Evolutionary conservation across 768 basidiomycete genomes (phyloP), one percentile per base, ranked within the genome.

Genomic region (Hydnum rufescens): DNA sequence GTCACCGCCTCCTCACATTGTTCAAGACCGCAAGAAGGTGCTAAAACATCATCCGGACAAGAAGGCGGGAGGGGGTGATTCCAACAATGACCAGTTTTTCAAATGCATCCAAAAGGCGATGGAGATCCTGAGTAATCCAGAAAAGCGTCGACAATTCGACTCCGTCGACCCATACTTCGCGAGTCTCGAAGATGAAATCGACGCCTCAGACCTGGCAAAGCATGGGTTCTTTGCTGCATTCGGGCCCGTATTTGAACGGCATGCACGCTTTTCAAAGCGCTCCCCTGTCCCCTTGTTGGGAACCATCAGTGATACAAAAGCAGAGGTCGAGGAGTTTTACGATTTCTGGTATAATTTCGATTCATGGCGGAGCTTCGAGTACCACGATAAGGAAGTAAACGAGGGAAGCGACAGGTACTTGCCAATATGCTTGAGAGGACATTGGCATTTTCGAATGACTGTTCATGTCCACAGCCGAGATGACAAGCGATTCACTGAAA

Each of bases 321-420:
- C 75, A 58, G 75, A 76, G 53, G 92, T 96, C 51, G 86, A 93
- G 64, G 73, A 68, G 4, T 96, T 99, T 73, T 99, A 99, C 71
- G 84, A 96, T 66, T 95, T 93, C 67, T 99, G 90, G 89, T 97
- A 99, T 74, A 93, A 92, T 74, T 93, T 99, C 67, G 93, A 96
- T 66, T 86, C 82, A 58, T 99, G 93, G 93, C 73, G 93, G 60
- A 86, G 81, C 65, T 99, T 96, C 64, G 93, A 99, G 67, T 96
- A 89, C 73, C 70, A 83, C 58, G 93, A 99, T 70, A 97, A 99
- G 73, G 93, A 99, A 65, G 82, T 88, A 53, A 93, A 96, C 65
- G 93, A 99, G 68, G 93, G 93, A 6, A 87, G 84, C 57, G 93
- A 97, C 64, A 86, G 74, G 88, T 89, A 51, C 57, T 79, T 71